Percentiles rank a stretch among this genome's conserved stretches.
These are phyloP conservation scores for Geotrichum phurueaensis DNA, from an alignment of 1,139 yeast genomes.

Conservation along the genomic window DNA sequence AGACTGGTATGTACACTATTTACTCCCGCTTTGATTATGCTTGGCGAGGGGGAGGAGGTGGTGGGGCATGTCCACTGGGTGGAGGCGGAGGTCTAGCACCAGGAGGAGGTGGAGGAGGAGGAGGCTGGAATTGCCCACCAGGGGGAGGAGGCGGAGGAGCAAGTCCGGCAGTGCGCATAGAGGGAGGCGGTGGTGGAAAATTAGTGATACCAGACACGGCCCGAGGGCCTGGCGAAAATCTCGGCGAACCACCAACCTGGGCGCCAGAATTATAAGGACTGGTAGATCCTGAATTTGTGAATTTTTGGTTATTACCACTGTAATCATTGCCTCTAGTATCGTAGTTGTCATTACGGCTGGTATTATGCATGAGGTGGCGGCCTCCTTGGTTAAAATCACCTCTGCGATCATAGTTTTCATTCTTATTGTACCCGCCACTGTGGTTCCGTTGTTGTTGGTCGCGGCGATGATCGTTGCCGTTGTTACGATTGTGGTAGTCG, in stretches of 20 bases:
- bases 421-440: neutral
- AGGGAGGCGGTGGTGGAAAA: constrained; percentile 1
- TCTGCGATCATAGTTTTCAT: constrained; percentile 1
- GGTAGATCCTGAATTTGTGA: neutral
- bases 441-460: neutral
- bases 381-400: constrained; percentile 1
- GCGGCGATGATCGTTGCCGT: neutral
- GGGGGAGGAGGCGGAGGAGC: constrained; percentile 10
- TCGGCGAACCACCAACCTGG: neutral
- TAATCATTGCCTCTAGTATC: neutral
- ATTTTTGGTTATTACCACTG: neutral
- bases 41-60: constrained; percentile 14
- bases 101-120: constrained; percentile 13
- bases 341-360: neutral
- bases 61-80: constrained; percentile 3
- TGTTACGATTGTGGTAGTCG: neutral
- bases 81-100: constrained; percentile 7
- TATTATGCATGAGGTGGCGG: neutral
- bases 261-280: neutral
- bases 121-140: constrained; percentile 1
- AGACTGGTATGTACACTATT: neutral
- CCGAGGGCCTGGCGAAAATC: constrained; percentile 12
- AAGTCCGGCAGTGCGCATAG: neutral
- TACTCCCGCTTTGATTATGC: neutral
- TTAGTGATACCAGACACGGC: constrained; percentile 10